Percentiles rank a stretch among this genome's conserved stretches.
phyloP scores from a whole-genome alignment of 148 eudicot species.

The Linanthus parryae region DNA sequence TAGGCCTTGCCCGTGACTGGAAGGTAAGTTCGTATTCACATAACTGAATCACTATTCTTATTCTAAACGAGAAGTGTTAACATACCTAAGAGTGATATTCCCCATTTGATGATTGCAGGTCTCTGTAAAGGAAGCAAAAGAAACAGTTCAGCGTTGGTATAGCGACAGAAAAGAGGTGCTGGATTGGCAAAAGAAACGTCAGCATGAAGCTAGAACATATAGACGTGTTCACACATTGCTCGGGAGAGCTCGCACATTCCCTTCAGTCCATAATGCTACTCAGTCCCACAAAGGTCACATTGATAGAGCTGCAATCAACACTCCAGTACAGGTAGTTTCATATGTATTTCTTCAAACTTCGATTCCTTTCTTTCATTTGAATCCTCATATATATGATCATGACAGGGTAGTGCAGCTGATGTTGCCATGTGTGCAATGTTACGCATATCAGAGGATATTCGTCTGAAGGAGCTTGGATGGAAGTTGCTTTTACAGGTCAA shows the following conservation, averaged over 20 bases:
- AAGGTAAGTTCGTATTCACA: slow-evolving; percentile 41
- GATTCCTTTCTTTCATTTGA: not conserved
- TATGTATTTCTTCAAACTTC: not conserved
- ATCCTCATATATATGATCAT: not conserved
- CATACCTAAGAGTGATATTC: not conserved
- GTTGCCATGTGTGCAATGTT: slow-evolving; percentile 99
- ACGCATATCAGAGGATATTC: slow-evolving; percentile 58
- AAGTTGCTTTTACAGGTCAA: slow-evolving; percentile 81
- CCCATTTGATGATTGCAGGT: slow-evolving; percentile 37
- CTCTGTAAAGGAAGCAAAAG: slow-evolving; percentile 77
- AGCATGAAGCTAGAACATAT: slow-evolving; percentile 48
- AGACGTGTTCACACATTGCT: slow-evolving; percentile 67
- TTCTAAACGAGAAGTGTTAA: not conserved
- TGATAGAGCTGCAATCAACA: slow-evolving; percentile 96
- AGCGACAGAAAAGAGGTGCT: slow-evolving; percentile 78
- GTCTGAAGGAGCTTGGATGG: slow-evolving; percentile 87
- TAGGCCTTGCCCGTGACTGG: slow-evolving; percentile 97
- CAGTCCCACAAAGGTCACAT: slow-evolving; percentile 55
- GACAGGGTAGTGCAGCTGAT: slow-evolving; percentile 98
- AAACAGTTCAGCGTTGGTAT: slow-evolving; percentile 93
- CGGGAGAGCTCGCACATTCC: slow-evolving; percentile 84
- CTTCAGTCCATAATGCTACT: slow-evolving; percentile 39
- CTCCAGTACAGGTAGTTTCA: slow-evolving; percentile 83
- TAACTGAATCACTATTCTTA: not conserved
- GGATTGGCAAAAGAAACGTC: slow-evolving; percentile 74